Evolutionary conservation across 1,139 yeast species (phyloP).

Genomic region (Magnusiomyces clavatus): DNA sequence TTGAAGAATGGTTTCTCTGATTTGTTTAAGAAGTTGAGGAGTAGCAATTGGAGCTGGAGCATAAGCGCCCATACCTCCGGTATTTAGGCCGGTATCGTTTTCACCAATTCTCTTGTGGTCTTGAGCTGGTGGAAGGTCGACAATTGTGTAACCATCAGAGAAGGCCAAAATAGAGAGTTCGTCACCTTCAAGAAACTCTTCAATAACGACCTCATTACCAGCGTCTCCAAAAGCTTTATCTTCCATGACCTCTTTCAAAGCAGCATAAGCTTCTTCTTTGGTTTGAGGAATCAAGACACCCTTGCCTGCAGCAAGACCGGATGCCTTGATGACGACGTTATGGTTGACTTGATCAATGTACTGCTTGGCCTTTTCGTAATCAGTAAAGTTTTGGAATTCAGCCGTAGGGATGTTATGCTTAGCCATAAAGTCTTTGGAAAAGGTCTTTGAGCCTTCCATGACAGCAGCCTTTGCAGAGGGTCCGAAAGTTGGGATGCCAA

Average conservation of each 20-base stretch:
- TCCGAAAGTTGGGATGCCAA: constrained; percentile 94
- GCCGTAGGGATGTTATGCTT: constrained; percentile 94
- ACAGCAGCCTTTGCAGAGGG: constrained; percentile 84
- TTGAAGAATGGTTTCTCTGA: constrained; percentile 65
- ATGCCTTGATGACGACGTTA: constrained; percentile 89
- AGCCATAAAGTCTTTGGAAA: constrained; percentile 90
- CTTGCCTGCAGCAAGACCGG: constrained; percentile 98
- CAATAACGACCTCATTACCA: constrained; percentile 94
- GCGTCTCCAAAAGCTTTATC: constrained; percentile 85
- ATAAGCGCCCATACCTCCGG: constrained; percentile 99
- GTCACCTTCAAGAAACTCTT: constrained; percentile 94
- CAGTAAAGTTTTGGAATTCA: constrained; percentile 69
- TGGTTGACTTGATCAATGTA: constrained; percentile 62
- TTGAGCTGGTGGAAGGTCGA: constrained; percentile 94
- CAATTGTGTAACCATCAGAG: constrained; percentile 88
- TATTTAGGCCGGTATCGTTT: constrained; percentile 88
- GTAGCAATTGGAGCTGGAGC: constrained; percentile 96
- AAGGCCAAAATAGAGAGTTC: constrained; percentile 89
- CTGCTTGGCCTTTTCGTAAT: constrained; percentile 62
- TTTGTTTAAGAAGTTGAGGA: constrained; percentile 56
- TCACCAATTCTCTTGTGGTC: constrained; percentile 96
- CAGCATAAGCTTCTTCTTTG: constrained; percentile 76
- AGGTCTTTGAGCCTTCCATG: constrained; percentile 97
- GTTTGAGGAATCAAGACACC: constrained; percentile 91
- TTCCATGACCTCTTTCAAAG: constrained; percentile 84